Percentiles rank a stretch among this genome's conserved stretches.
phyloP scores from a whole-genome alignment of 1,139 yeast species.

The Kazachstania sp. region DNA sequence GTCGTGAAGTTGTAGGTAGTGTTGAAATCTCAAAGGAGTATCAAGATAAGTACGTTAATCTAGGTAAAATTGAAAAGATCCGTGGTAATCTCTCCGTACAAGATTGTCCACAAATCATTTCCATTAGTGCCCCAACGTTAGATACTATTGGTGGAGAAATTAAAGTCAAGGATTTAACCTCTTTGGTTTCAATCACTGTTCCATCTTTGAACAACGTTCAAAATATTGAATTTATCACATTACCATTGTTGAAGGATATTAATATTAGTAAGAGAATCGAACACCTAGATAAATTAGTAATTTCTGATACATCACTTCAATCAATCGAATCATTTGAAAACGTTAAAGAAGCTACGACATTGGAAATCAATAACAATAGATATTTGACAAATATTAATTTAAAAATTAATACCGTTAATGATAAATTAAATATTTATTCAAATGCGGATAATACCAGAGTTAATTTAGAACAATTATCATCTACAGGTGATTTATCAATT shows the following conservation, averaged over 20 bases:
- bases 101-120: slow-evolving; percentile 45
- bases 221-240: slow-evolving; percentile 52
- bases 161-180: slow-evolving; percentile 47
- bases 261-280: slow-evolving; percentile 42
- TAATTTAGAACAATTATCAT: slow-evolving; percentile 46
- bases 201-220: slow-evolving; percentile 45
- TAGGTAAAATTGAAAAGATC: slow-evolving; percentile 42
- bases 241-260: slow-evolving; percentile 57
- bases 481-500: slow-evolving; percentile 52
- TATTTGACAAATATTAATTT: slow-evolving; percentile 51
- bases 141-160: slow-evolving; percentile 42
- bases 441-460: slow-evolving; percentile 52
- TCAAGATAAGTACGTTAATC: slow-evolving; percentile 42
- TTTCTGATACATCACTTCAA: slow-evolving; percentile 63
- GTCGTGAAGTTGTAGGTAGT: slow-evolving; percentile 45
- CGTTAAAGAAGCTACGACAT: slow-evolving; percentile 40
- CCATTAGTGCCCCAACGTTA: slow-evolving; percentile 47
- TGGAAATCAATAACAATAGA: slow-evolving; percentile 64
- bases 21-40: slow-evolving; percentile 38
- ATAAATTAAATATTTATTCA: slow-evolving; percentile 51
- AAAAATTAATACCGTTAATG: slow-evolving; percentile 45
- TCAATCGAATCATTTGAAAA: slow-evolving; percentile 50
- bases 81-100: slow-evolving; percentile 49
- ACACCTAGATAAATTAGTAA: slow-evolving; percentile 43
- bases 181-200: slow-evolving; percentile 47